Conservation (phyloP, 139 green algal species). For the Mesostigma viride region DNA sequence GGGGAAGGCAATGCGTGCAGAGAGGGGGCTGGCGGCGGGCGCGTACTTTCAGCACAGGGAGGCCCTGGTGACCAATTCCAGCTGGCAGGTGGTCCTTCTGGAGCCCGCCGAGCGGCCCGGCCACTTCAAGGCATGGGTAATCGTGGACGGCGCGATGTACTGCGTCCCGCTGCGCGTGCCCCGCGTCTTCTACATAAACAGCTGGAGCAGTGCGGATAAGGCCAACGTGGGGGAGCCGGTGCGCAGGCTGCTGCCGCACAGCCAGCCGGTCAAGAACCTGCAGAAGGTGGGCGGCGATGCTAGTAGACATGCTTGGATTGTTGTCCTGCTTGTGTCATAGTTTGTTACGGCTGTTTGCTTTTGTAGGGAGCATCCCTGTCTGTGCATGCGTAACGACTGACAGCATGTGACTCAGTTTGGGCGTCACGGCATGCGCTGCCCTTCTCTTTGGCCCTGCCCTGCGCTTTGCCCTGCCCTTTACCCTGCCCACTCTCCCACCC, state of each 20-base stretch:
- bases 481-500: neutral
- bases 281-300: conserved; percentile 39
- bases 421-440: no score
- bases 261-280: conserved; percentile 35
- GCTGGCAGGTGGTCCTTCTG: conserved; percentile 58
- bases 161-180: conserved; percentile 14
- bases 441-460: no score
- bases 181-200: conserved; percentile 27
- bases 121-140: conserved; percentile 30
- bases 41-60: conserved; percentile 21
- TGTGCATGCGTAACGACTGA: neutral
- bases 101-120: conserved; percentile 37
- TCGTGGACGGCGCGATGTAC: conserved; percentile 12
- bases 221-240: conserved; percentile 16
- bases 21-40: no score
- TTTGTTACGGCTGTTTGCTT: no score
- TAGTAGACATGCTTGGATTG: neutral
- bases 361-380: no score
- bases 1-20: neutral
- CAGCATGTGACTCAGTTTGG: no score
- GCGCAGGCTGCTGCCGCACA: conserved; percentile 42
- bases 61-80: conserved; percentile 11
- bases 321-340: neutral
- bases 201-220: neutral
- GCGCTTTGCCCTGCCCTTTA: no score